These are phyloP conservation scores for Dionaea muscipula DNA, from an alignment of 179 eudicot species.

Conservation along the genomic window DNA sequence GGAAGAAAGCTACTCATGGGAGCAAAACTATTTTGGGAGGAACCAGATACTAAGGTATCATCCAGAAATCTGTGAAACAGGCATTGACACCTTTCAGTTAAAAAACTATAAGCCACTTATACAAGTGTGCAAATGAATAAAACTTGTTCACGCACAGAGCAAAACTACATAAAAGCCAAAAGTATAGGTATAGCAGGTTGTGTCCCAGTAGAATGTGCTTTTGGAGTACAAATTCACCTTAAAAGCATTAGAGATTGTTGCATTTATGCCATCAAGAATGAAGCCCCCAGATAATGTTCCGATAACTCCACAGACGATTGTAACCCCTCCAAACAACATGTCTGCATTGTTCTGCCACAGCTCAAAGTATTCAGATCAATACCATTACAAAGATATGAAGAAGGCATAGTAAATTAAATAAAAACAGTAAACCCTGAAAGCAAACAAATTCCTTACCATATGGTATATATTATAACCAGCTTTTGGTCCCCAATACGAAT, in stretches of 20 bases:
- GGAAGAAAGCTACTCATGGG: no score
- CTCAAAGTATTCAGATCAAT: background rate
- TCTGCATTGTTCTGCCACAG: slow-evolving; percentile 55
- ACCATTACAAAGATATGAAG: background rate
- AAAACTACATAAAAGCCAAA: background rate
- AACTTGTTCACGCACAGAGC: no score
- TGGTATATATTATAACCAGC: slow-evolving; percentile 71
- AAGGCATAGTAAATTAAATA: background rate
- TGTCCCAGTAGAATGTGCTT: background rate
- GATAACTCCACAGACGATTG: slow-evolving; percentile 59
- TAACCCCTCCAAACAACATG: slow-evolving; percentile 60
- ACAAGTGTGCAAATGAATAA: no score
- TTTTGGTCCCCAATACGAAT: slow-evolving; percentile 96
- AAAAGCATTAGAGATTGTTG: slow-evolving; percentile 75
- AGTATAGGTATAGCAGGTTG: background rate
- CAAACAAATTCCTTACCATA: slow-evolving; percentile 38
- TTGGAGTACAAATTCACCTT: slow-evolving; percentile 32
- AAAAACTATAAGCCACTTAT: no score
- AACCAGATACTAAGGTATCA: no score
- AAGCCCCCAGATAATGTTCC: slow-evolving; percentile 74
- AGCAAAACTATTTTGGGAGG: no score
- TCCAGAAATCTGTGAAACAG: background rate
- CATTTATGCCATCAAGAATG: slow-evolving; percentile 51
- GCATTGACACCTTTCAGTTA: no score
- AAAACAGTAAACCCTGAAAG: background rate